Conservation (phyloP, 345 rosid genomes). For the Eucalyptus tenuipes region DNA sequence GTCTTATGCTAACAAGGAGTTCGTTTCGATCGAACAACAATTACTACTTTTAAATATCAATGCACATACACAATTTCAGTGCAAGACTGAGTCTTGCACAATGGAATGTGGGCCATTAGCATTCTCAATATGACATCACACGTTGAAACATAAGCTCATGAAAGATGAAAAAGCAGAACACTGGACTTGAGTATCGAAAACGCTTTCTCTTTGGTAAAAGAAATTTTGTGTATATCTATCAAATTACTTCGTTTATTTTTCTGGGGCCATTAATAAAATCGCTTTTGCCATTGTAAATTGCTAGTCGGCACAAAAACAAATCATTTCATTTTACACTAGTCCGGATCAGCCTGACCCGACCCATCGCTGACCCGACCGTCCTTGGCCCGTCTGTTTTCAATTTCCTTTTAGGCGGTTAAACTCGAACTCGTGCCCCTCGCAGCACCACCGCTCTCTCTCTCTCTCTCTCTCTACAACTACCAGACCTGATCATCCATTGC, state of each 20-base stretch:
- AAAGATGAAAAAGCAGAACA: background rate
- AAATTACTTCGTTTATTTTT: background rate
- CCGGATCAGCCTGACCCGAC: background rate
- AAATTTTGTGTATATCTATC: background rate
- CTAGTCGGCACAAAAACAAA: background rate
- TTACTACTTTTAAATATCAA: background rate
- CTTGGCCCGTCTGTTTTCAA: background rate
- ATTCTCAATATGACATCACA: background rate
- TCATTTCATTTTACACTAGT: background rate
- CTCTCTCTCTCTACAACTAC: background rate
- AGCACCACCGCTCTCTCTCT: background rate
- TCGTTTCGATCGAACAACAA: background rate
- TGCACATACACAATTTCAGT: background rate
- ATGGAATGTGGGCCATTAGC: background rate
- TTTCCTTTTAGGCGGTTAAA: background rate
- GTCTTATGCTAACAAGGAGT: background rate
- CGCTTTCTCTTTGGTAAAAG: background rate
- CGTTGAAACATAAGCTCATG: accelerated
- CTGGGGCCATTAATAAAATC: background rate
- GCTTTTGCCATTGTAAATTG: background rate
- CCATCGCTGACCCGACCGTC: background rate
- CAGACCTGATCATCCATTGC: background rate
- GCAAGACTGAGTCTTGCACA: background rate
- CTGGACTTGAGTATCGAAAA: background rate
- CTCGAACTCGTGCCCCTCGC: background rate